Conservation (phyloP, 352 stramenopile species). For the Phytopythium cucurbitacearum region DNA sequence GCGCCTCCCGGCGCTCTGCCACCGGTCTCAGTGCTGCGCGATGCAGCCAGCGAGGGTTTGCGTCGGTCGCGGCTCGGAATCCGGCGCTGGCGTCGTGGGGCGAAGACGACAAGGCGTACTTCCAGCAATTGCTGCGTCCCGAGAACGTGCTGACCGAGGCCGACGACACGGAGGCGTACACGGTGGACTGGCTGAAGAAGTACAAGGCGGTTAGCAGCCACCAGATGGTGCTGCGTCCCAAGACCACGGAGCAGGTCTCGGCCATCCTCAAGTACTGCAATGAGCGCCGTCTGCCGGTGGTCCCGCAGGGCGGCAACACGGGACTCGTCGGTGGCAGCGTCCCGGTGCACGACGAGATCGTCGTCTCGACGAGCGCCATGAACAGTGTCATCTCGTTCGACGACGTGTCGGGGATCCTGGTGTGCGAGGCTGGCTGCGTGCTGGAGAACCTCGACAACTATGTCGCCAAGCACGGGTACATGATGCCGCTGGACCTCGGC, state of each 20-base stretch:
- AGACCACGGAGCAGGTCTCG: conserved; percentile 85
- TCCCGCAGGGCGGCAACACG: conserved; percentile 97
- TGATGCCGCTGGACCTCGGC: conserved; percentile 95
- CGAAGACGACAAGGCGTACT: conserved; percentile 57
- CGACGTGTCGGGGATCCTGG: conserved; percentile 71
- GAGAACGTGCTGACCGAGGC: conserved; percentile 59
- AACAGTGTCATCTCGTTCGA: conserved; percentile 92
- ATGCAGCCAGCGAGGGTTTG: conserved; percentile 13
- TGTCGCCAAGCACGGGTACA: conserved; percentile 78
- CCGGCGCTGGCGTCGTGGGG: conserved; percentile 47
- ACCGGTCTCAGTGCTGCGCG: conserved; percentile 5
- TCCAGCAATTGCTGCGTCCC: conserved; percentile 54
- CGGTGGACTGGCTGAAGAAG: conserved; percentile 84
- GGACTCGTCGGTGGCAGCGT: conserved; percentile 94
- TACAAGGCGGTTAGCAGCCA: conserved; percentile 57
- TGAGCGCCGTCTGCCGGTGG: conserved; percentile 82
- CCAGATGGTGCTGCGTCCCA: conserved; percentile 84
- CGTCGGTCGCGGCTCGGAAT: conserved; percentile 29
- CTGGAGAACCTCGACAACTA: conserved; percentile 92
- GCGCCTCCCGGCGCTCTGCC: conserved; percentile 8
- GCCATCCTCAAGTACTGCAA: conserved; percentile 93
- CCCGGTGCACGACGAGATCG: conserved; percentile 90
- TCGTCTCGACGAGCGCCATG: conserved; percentile 91
- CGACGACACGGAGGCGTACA: conserved; percentile 72
- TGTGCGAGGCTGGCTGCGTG: conserved; percentile 91